Percentiles rank a stretch among this genome's conserved stretches.
Evolutionary conservation across 768 basidiomycete species (phyloP).

Genomic region (Suillus bovinus): DNA sequence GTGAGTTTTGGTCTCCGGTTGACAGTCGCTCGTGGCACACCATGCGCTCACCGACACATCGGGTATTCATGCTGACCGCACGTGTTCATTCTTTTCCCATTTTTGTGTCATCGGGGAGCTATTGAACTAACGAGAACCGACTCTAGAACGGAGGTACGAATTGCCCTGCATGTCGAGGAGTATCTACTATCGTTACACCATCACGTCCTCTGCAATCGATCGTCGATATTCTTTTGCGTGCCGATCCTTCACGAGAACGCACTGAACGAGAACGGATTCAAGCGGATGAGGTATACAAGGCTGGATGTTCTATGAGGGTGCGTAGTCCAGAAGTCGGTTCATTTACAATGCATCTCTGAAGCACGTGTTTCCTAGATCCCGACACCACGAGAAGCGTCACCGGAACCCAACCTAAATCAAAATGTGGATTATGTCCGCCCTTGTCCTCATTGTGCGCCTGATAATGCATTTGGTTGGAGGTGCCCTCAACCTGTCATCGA

Average conservation of each 20-base stretch:
- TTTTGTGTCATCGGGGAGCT: not conserved
- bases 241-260: slow-evolving; percentile 67
- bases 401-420: slow-evolving; percentile 69
- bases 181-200: slow-evolving; percentile 67
- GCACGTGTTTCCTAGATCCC: slow-evolving; percentile 54
- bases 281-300: slow-evolving; percentile 78
- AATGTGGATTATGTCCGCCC: slow-evolving; percentile 70
- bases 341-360: not conserved
- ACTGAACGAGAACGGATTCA: slow-evolving; percentile 72
- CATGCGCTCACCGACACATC: not conserved
- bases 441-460: slow-evolving; percentile 73
- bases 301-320: slow-evolving; percentile 64
- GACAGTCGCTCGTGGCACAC: not conserved
- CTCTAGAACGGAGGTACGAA: slow-evolving; percentile 79
- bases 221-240: slow-evolving; percentile 70
- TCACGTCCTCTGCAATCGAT: slow-evolving; percentile 75
- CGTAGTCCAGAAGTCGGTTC: slow-evolving; percentile 20
- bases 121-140: slow-evolving; percentile 16
- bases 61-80: not conserved
- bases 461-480: slow-evolving; percentile 75
- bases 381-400: slow-evolving; percentile 70
- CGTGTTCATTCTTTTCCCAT: not conserved
- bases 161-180: slow-evolving; percentile 78
- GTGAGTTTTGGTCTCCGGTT: slow-evolving; percentile 47
- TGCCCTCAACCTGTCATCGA: slow-evolving; percentile 82